Base-by-base conservation (phyloP, 192 early-diverging fungal species). In the Geranomyces variabilis region DNA sequence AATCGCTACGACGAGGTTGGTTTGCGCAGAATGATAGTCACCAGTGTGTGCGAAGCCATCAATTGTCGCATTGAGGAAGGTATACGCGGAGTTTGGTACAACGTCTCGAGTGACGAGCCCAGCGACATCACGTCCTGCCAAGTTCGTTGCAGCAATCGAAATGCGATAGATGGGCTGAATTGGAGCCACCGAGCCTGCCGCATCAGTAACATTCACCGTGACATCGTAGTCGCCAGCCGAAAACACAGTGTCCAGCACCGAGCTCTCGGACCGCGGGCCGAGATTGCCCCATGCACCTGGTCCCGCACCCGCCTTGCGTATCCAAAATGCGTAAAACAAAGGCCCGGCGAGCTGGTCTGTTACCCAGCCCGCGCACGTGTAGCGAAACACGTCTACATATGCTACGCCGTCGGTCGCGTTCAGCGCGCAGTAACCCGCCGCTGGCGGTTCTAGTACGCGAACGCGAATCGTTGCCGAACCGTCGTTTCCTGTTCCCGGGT, bases 291-390 rank as follows among this genome's bases (percentile, higher is more conserved):
- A 70, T 8, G 15, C 36, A 14, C 2, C 34, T n/a, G 7, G 1
- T 13, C 43, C 63, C 10, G 22, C 29, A n/a, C 24, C 26, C 19
- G 22, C 33, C n/a, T 24, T 17, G 5, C 69, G 55, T 15, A 70
- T 47, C 69, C 69, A 70, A 34, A 61, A 70, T 8, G 55, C 43
- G 36, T 70, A 70, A 26, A 61, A 70, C 58, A 70, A 15, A 29
- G 69, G 69, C 36, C 0, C 26, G 15, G 69, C 34, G n/a, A 48
- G 36, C 56, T n/a, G 69, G 43, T 70, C 69, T 7, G 69, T 70
- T 0, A 61, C 58, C 69, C 69, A 70, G 14, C 57, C 69, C 1
- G 69, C 58, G 43, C 69, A 70, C 15, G 57, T 47, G n/a, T 47
- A 61, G n/a, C 57, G 34, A 56, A 70, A 70, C 44, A 58, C 34